Evolutionary conservation across 208 protist genomes (phyloP), one percentile per base, ranked within the genome.

Genomic region (Wallacemonas sp.): DNA sequence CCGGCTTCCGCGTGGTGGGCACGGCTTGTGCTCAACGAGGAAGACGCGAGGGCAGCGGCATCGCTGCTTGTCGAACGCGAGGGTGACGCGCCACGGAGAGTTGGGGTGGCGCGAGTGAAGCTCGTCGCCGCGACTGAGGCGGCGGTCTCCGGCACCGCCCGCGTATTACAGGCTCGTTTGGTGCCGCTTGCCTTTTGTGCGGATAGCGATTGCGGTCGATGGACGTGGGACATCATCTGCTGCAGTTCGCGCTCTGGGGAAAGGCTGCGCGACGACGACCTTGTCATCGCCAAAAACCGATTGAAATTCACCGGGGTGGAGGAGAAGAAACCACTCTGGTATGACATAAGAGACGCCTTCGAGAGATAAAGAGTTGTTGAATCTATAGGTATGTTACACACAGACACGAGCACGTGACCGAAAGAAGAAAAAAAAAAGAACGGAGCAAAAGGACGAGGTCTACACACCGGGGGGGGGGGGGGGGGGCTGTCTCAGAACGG

Each of bases 231-330:
- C n/a, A 82, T 76, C 77, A 95, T 90, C 61, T 93, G 89, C 12
- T 75, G 70, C 27, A 95, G 78, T 58, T 93, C 89, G 17, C 70
- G 45, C 56, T 93, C 82, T 2, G 86, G 86, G 2, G 86, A 93
- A 11, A 91, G 62, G 34, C 84, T 92, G 17, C 72, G 71, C 3
- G 75, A 77, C 27, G 73, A 61, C 26, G 76, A 71, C 34, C 75
- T 74, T 11, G 66, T 65, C 30, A 95, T 69, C 44, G 68, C 53
- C 19, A 93, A 58, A 58, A 95, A 88, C 26, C 86, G 83, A 30
- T 79, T 69, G 49, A 95, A 88, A 68, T 92, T 81, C 22, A 77
- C 68, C 5, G 85, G 86, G 11, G 79, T 47, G 12, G 71, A 41
- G 1, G 75, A 79, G 59, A 82, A 81, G 11, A 58, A 24, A n/a